Percentiles rank a stretch among this genome's conserved stretches.
phyloP scores from a whole-genome alignment of 768 basidiomycete species.

The Serpula lacrymans region DNA sequence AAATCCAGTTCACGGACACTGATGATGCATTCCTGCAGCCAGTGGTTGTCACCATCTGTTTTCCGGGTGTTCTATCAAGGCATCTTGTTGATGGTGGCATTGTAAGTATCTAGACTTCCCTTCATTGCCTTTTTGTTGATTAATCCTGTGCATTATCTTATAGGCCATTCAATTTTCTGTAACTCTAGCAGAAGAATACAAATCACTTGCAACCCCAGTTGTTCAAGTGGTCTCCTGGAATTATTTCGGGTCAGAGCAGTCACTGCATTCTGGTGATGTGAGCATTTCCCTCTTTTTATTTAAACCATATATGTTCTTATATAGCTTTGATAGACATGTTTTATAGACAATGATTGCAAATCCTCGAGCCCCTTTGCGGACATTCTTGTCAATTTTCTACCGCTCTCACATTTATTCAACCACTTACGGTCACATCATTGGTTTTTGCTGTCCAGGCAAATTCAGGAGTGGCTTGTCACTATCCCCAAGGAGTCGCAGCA shows the following conservation, averaged over 20 bases:
- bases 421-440: not conserved
- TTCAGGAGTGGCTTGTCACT: not conserved
- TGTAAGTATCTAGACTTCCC: not conserved
- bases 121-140: not conserved
- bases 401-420: not conserved
- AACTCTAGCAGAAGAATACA: conserved; percentile 2
- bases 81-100: conserved; percentile 1
- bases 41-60: conserved; percentile 3
- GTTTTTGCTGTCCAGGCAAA: not conserved
- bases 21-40: conserved; percentile 2
- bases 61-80: conserved; percentile 3
- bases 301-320: not conserved
- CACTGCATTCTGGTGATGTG: not conserved
- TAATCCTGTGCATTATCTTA: not conserved
- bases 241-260: not conserved
- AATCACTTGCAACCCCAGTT: not conserved
- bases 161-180: conserved; percentile 6
- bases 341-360: not conserved
- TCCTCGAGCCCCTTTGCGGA: not conserved
- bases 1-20: not conserved
- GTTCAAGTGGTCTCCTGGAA: no score
- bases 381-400: not conserved
- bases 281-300: not conserved
- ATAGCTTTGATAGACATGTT: not conserved
- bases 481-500: not conserved